A percentile compares a stretch with the other conserved stretches of the same genome.
These are phyloP conservation scores for Penicillium nordicum DNA, from an alignment of 2,329 filamentous ascomycete species.

Conservation along the genomic window DNA sequence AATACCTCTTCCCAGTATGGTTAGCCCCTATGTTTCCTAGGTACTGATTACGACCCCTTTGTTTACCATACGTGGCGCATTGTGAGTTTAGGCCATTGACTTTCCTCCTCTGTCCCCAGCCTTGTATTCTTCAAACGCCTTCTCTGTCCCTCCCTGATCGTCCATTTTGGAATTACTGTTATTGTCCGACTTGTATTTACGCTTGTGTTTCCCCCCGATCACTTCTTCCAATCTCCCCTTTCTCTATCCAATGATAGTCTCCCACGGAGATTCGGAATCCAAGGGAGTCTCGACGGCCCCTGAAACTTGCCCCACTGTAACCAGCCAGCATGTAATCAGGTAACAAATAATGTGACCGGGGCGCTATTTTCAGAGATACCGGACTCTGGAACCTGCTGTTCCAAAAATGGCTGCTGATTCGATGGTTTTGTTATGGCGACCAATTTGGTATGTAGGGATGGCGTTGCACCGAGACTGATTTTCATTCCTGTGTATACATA, in stretches of 20 bases:
- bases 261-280: conserved; percentile 13
- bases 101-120: neutral
- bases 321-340: conserved; percentile 15
- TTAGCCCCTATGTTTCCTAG: neutral
- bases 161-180: conserved; percentile 8
- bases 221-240: neutral
- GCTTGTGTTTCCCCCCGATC: conserved; percentile 1
- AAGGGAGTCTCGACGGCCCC: conserved; percentile 29
- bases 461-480: conserved; percentile 21
- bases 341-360: conserved; percentile 19
- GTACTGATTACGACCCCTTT: conserved; percentile 5
- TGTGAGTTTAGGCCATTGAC: neutral
- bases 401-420: conserved; percentile 12
- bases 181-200: conserved; percentile 12
- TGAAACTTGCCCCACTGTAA: conserved; percentile 29
- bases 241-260: conserved; percentile 9
- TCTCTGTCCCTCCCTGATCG: neutral
- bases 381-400: neutral
- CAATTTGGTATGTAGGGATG: conserved; percentile 32
- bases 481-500: conserved; percentile 18
- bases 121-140: neutral
- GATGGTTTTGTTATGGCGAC: conserved; percentile 21
- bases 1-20: conserved; percentile 12
- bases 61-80: conserved; percentile 8
- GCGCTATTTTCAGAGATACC: conserved; percentile 14